Evolutionary conservation across 257 asterid species (phyloP), one percentile per base, ranked within the genome.

Genomic region (Primulina eburnea): DNA sequence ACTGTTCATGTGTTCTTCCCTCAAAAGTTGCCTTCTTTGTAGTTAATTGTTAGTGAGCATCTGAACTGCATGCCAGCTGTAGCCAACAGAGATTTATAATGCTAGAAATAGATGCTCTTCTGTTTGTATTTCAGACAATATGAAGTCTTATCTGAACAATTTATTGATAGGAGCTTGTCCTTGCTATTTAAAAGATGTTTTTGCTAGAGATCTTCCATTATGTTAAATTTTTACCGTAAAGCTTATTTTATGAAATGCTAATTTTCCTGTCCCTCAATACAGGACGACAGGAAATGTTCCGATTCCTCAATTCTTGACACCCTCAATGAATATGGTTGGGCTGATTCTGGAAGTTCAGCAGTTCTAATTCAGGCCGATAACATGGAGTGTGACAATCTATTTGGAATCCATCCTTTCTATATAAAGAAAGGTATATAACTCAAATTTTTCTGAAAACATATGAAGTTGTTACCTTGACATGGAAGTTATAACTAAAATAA

Each of bases 321-420:
- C 32, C 77, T 86, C 77, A 86, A 83, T 76, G 77, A 75, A 62
- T 89, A 83, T 80, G 92, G 96, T 66, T 90, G 92, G 99, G 77
- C 79, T 71, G 85, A 83, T 81, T 76, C 85, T 70, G 79, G 77
- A 69, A 74, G 70, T 62, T 78, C 82, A 32, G 63, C 83, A 4
- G 86, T 72, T 75, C 61, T 28, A 21, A 35, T 68, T 73, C 67
- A 71, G 70, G 65, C 80, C 72, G 86, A 85, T 73, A 53, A 77
- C 73, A 82, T 88, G 92, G 87, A 87, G 67, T 75, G 84, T 69
- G 92, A 81, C 77, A 71, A 77, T 73, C 71, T 69, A 62, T 93
- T 90, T 76, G 99, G 99, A 56, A 87, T 93, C 73, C 90, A 85
- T 77, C 99, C 99, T 37, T 93, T 93, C 88, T 93, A 86, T 71